Base-by-base conservation (phyloP, 2,329 filamentous ascomycete genomes). In the Paraconiothyrium sp. region DNA sequence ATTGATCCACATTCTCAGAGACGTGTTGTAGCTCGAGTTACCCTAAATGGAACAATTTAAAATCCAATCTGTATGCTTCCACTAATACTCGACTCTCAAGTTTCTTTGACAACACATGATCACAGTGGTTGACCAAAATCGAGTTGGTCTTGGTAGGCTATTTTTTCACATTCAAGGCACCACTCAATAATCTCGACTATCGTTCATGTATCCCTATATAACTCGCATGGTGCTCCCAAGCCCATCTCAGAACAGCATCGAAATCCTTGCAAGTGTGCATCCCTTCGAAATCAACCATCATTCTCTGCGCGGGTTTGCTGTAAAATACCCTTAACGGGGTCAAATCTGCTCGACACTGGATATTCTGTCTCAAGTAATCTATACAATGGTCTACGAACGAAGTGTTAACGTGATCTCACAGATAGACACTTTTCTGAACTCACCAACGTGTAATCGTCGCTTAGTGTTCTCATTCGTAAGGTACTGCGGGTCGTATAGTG, bases 251-350 rank as follows among this genome's bases (percentile, higher is more conserved):
- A 10, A 49, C 46, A 32, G 24, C 27, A 7, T 49, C 46, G 13
- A 49, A 32, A 24, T 49, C 46, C n/a, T 11, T 49, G 24, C 24
- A 49, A 30, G 24, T 49, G 32, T 49, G 46, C 9, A 16, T n/a
- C 24, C 46, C 46, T 32, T 32, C 46, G 14, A 49, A 32, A 32
- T 49, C 46, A 24, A 49, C 24, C 46, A 49, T 49, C 24, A 47
- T 30, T 47, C 44, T 24, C 24, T 27, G 20, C 24, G 44, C 44
- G 2, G 44, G 11, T 14, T 47, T 10, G 22, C 44, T 47, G 14
- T 47, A 47, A 22, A 47, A 47, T 3, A 47, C 20, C 24, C 22
- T 24, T 22, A 47, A 47, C 14, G 44, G 44, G 9, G 44, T 47
- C 44, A 47, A 27, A 14, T 47, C 44, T 6, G 44, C 44, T 47